phyloP scores from a whole-genome alignment of 2,329 filamentous ascomycete species.

The Xylaria arbuscula region DNA sequence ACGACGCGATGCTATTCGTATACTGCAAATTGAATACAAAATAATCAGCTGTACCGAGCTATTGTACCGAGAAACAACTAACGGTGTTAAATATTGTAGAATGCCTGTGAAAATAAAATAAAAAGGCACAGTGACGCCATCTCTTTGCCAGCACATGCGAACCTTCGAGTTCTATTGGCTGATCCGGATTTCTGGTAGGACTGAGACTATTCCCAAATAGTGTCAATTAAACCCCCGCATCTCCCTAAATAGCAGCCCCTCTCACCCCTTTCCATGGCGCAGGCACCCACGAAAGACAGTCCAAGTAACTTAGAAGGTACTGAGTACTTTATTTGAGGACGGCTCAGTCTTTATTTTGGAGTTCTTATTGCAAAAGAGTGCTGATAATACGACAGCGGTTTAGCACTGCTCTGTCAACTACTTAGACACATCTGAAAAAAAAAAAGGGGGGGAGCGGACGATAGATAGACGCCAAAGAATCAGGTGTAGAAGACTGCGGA shows the following conservation, averaged over 20 bases:
- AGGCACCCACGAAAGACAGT: background rate
- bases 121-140: constrained; percentile 35
- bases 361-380: background rate
- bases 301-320: background rate
- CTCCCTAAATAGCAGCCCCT: constrained; percentile 13
- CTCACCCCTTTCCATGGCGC: constrained; percentile 2
- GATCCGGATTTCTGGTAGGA: background rate
- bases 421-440: background rate
- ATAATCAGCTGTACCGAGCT: no score
- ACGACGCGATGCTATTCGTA: background rate
- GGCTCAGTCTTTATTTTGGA: background rate
- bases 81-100: background rate
- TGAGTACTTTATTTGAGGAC: background rate
- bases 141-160: background rate
- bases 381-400: constrained; percentile 1
- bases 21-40: background rate
- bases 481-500: background rate
- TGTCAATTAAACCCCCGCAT: constrained; percentile 37
- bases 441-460: background rate
- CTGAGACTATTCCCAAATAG: constrained; percentile 28
- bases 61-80: background rate
- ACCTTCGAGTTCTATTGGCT: constrained; percentile 18
- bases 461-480: background rate
- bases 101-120: background rate
- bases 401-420: background rate